Evolutionary conservation across 2,329 filamentous ascomycete genomes (phyloP), one percentile per base, ranked within the genome.

Genomic region (Exophiala dermatitidis): DNA sequence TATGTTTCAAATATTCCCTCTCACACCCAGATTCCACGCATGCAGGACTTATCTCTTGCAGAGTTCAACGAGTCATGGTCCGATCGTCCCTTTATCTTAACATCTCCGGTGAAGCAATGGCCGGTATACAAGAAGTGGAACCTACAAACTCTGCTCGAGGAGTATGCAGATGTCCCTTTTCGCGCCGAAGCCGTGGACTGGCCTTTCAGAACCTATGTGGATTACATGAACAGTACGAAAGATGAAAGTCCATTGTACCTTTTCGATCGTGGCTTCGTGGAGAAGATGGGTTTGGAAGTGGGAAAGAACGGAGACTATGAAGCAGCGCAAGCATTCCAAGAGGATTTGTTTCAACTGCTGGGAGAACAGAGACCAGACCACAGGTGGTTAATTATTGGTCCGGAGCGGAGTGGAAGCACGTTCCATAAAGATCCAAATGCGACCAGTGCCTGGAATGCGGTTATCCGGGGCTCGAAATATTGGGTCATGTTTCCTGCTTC

Each of bases 401-500:
- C 91, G 0, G 82, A 84, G 58, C 78, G 90, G 53, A 94, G 88
- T 65, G 91, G 91, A 31, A 94, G 88, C 61, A 96, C 90, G 3
- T 97, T 96, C 67, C 91, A 97, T 74, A 96, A 96, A 68, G 82
- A 84, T 62, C 82, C 81, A 2, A 84, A 84, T 65, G 80, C 79
- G 1, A 84, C 78, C 12, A 74, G 83, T 63, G 91, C 93, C 0
- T 97, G 91, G 93, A 97, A 97, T 67, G 91, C 90, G 0, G 88
- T 96, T 9, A 75, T 97, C 30, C 82, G 85, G 54, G 93, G 91
- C 3, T 82, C 85, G 33, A 97, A 97, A 67, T 97, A 97, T 75
- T 97, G 93, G 91, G 91, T 97, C 68, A 94, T 97, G 89, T 97
- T 97, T 66, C 90, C 89, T 0, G 85, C 87, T 0, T 68, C 74